These are phyloP conservation scores for Raffaelea ambrosiae DNA, from an alignment of 2,329 filamentous ascomycete genomes.

Conservation along the genomic window DNA sequence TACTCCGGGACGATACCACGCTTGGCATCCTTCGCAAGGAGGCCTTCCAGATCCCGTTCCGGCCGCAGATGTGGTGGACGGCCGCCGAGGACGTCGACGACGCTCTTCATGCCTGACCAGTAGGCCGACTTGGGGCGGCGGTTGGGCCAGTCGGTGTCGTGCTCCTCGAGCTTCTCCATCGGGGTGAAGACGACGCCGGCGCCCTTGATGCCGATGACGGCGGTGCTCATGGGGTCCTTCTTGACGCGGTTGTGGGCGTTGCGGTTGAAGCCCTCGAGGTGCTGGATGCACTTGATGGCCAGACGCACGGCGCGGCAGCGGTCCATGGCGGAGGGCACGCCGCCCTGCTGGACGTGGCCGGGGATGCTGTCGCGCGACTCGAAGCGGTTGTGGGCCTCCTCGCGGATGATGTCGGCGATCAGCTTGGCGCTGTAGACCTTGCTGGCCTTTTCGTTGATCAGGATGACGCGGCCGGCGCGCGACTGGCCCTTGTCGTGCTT, in stretches of 20 bases:
- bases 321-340: conserved; percentile 91
- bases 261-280: conserved; percentile 70
- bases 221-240: conserved; percentile 62
- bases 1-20: conserved; percentile 32
- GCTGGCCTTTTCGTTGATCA: conserved; percentile 94
- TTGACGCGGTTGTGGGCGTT: conserved; percentile 59
- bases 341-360: conserved; percentile 90
- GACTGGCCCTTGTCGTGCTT: conserved; percentile 77
- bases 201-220: conserved; percentile 88
- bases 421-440: conserved; percentile 86
- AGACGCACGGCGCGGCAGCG: conserved; percentile 84
- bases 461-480: conserved; percentile 83
- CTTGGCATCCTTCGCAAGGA: conserved; percentile 53
- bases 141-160: conserved; percentile 89
- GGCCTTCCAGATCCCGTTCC: conserved; percentile 39
- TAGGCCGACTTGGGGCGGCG: conserved; percentile 75
- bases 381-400: conserved; percentile 85
- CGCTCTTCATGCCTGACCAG: conserved; percentile 72
- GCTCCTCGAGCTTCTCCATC: conserved; percentile 71
- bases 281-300: conserved; percentile 89
- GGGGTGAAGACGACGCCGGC: conserved; percentile 81
- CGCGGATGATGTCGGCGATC: conserved; percentile 90
- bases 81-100: conserved; percentile 79
- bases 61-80: conserved; percentile 47
- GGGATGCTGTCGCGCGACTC: conserved; percentile 88